phyloP scores from a whole-genome alignment of 2,329 filamentous ascomycete genomes.

The Cladosporium austrohemisphaericum region DNA sequence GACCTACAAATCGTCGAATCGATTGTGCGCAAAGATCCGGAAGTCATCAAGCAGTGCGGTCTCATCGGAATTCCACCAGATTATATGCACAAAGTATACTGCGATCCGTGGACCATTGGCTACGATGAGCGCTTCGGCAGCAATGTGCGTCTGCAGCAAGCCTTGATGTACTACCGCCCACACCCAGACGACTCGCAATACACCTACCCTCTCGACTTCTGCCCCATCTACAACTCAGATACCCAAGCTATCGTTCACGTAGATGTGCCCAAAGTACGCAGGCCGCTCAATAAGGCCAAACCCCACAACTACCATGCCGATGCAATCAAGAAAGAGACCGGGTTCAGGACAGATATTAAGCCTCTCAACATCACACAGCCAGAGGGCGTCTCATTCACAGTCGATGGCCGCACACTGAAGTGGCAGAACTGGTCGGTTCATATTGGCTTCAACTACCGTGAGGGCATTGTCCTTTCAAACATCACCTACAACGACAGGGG shows the following conservation, averaged over 20 bases:
- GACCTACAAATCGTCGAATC: conserved; percentile 78
- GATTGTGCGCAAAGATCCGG: conserved; percentile 70
- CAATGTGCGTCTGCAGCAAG: conserved; percentile 77
- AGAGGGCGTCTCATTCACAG: conserved; percentile 80
- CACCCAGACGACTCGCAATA: conserved; percentile 85
- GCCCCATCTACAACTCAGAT: conserved; percentile 81
- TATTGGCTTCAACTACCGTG: conserved; percentile 90
- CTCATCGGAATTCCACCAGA: conserved; percentile 74
- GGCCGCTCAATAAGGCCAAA: conserved; percentile 67
- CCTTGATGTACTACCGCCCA: conserved; percentile 91
- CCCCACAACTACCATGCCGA: conserved; percentile 77
- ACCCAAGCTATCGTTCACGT: conserved; percentile 77
- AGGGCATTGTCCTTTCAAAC: conserved; percentile 86
- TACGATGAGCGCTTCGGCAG: conserved; percentile 87
- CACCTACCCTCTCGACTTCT: conserved; percentile 87
- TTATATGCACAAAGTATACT: conserved; percentile 95
- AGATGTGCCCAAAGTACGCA: conserved; percentile 72
- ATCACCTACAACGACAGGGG: conserved; percentile 85
- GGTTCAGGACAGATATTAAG: conserved; percentile 76
- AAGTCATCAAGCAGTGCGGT: conserved; percentile 85
- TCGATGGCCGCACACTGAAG: conserved; percentile 68
- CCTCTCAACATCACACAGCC: conserved; percentile 84
- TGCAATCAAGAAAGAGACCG: conserved; percentile 67
- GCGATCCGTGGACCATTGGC: conserved; percentile 93
- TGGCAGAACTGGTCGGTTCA: conserved; percentile 97